These are phyloP conservation scores for Trametes sanguinea DNA, from an alignment of 768 basidiomycete genomes.

Conservation along the genomic window DNA sequence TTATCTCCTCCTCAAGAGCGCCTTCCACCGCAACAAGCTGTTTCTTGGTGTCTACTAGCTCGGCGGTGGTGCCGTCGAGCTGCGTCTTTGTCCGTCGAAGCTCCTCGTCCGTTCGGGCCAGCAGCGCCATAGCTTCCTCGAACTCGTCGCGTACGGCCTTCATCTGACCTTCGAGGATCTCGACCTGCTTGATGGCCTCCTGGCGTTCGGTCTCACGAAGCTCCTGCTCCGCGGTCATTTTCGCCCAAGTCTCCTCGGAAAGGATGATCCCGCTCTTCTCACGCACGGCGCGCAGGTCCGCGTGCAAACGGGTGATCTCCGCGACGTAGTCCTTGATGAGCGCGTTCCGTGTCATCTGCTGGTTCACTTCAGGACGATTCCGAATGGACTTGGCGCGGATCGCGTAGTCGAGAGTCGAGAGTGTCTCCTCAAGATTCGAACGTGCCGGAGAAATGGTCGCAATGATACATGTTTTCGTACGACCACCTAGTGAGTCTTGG, in stretches of 20 bases:
- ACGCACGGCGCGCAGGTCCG: constrained; percentile 85
- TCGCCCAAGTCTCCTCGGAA: constrained; percentile 87
- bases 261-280: constrained; percentile 98
- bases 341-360: constrained; percentile 89
- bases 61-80: constrained; percentile 52
- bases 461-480: constrained; percentile 97
- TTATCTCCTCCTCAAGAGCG: constrained; percentile 76
- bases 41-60: constrained; percentile 53
- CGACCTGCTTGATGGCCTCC: constrained; percentile 81
- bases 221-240: constrained; percentile 78
- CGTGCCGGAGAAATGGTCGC: constrained; percentile 94
- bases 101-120: constrained; percentile 77
- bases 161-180: constrained; percentile 82
- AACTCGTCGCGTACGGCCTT: constrained; percentile 84
- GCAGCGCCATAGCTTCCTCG: constrained; percentile 79
- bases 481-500: constrained; percentile 98
- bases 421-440: constrained; percentile 94
- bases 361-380: constrained; percentile 94
- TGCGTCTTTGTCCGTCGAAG: constrained; percentile 60
- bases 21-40: constrained; percentile 60
- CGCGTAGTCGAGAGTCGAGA: constrained; percentile 97
- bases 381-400: constrained; percentile 92
- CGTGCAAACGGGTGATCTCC: constrained; percentile 92
- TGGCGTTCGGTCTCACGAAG: constrained; percentile 73
- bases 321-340: constrained; percentile 91